Evolutionary conservation across 2,329 filamentous ascomycete genomes (phyloP), one percentile per base, ranked within the genome.

Genomic region (Fusarium poae): DNA sequence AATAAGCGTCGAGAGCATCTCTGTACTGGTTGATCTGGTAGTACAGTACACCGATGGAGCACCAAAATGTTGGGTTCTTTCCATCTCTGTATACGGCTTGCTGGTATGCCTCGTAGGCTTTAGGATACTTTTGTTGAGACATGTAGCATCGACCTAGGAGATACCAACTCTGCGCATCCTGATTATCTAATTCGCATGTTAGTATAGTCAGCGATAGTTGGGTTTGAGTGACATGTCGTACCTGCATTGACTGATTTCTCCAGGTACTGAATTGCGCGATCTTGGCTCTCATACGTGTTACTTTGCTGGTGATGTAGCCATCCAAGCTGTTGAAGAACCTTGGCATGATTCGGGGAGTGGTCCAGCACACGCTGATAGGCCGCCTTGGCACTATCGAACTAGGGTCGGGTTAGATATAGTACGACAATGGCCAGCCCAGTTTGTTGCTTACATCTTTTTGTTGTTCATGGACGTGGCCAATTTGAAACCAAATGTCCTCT

Each of bases 1-100:
- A 97, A 81, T 98, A 99, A 39, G 96, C 96, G 82, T 99, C 96
- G 54, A 99, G 87, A 5, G 96, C 96, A 83, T 99, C 96, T 62
- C 96, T 91, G 82, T 99, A 99, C 82, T 99, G 96, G 81, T 98
- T 99, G 84, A 99, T 99, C 82, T 98, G 96, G 82, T 98, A 99
- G 80, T 99, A 99, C 62, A 99, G 86, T 18, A 99, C 96, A 78
- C 96, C 96, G 77, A 99, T 99, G 12, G 95, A 98, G 83, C 96
- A 98, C 96, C 96, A 99, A 84, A 98, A 99, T 3, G 96, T 98
- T 20, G 96, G 96, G 78, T 98, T 98, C 72, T 96, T 91, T 34
- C 96, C 96, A 78, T 99, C 96, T 59, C 96, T 93, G 78, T 99
- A 99, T 39, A 99, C 96, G 4, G 96, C 96, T 83, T 99, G 96